Conservation (phyloP, 2,329 filamentous ascomycete genomes). For the Trichoderma breve region DNA sequence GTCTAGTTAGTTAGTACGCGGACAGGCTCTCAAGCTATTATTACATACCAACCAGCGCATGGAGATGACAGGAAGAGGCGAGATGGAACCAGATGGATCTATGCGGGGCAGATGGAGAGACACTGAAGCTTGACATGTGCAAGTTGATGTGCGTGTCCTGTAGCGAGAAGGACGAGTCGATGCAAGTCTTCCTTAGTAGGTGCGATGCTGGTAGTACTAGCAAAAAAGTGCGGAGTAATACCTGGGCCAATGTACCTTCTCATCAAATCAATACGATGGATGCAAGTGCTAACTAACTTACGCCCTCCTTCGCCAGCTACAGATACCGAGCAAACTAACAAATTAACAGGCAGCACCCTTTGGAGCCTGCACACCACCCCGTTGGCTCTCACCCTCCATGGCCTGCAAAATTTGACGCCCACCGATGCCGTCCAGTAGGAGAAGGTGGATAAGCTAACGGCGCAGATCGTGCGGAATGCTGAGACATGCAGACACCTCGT, state of each 20-base stretch:
- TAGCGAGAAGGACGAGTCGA: neutral
- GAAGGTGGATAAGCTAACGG: constrained; percentile 11
- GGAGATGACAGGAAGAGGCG: neutral
- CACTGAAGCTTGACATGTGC: neutral
- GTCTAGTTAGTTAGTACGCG: neutral
- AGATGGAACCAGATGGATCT: constrained; percentile 13
- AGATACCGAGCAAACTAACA: neutral
- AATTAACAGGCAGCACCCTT: neutral
- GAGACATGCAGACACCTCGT: constrained; percentile 31
- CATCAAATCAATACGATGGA: neutral
- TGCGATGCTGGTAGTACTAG: neutral
- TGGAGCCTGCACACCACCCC: neutral
- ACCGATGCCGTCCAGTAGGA: constrained; percentile 5
- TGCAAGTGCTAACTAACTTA: neutral
- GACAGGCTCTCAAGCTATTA: neutral
- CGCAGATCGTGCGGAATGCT: constrained; percentile 19
- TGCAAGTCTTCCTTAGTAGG: neutral
- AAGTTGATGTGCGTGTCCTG: neutral
- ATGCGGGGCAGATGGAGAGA: constrained; percentile 12
- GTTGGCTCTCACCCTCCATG: neutral
- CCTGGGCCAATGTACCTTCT: neutral
- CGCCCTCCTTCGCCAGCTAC: neutral
- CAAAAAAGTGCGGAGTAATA: constrained; percentile 11
- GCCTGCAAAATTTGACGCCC: constrained; percentile 10
- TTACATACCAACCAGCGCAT: neutral